Evolutionary conservation across 2,329 filamentous ascomycete genomes (phyloP), one percentile per base, ranked within the genome.

Genomic region (Colletotrichum kahawae): DNA sequence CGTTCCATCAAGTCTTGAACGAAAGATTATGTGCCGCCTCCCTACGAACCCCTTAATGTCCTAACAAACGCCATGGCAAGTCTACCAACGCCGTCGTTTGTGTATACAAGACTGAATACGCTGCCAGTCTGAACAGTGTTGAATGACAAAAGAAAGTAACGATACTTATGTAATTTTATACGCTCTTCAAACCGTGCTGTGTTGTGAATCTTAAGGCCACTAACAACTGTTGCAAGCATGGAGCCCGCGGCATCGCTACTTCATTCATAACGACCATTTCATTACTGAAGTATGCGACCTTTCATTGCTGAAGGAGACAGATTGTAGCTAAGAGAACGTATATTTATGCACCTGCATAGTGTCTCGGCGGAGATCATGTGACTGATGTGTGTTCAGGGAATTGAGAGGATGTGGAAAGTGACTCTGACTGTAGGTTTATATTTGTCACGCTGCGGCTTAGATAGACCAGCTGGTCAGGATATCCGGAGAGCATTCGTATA

Each of bases 111-210:
- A 48, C 1, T 5, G n/a, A 21, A 13, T 48, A 48, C 5, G 5
- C 13, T 48, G 4, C 10, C 3, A 21, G 1, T 7, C 1, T 4
- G 3, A 21, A 48, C 0, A 21, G 1, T 21, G 1, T 4, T n/a
- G n/a, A 0, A 21, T 48, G 43, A 21, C 2, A 5, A 2, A 48
- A 21, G 0, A 13, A 48, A 18, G 2, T 43, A 16, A n/a, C 2
- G 9, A 10, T 43, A 10, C 16, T 43, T 18, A 16, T 9, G 36
- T 43, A 10, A 43, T 43, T 6, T 10, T 2, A 6, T 21, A 48
- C 3, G 43, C 3, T 48, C 0, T 48, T 7, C 2, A 48, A 2
- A 13, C 13, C 0, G 43, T 21, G n/a, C 0, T 2, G 43, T 21
- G 5, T 48, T 21, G n/a, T 48, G 2, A 4, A 0, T 21, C 10